A percentile compares a stretch with the other conserved stretches of the same genome.
Conservation (phyloP, 148 eudicot species). For the Rhododendron simsii region DNA sequence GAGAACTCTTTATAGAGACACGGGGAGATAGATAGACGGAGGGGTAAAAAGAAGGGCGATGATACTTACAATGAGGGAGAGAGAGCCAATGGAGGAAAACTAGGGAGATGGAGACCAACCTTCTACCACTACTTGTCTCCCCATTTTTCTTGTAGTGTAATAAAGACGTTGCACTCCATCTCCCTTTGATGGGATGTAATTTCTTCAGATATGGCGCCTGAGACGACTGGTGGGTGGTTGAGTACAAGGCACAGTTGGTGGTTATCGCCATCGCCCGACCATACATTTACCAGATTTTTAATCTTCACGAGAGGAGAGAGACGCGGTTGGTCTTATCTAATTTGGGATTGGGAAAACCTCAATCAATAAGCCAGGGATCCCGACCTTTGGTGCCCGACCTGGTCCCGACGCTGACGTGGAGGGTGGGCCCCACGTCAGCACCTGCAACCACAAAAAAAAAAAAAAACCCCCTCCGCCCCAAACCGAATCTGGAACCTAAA, state of each 20-base stretch:
- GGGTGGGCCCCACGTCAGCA: too few species aligned
- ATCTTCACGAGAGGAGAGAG: neutral
- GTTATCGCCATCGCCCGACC: neutral
- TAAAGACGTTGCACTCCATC: neutral
- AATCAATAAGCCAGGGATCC: too few species aligned
- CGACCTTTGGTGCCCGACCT: too few species aligned
- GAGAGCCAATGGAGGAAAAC: neutral
- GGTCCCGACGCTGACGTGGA: too few species aligned
- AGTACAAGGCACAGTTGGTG: neutral
- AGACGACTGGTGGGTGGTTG: neutral
- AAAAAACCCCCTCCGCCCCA: too few species aligned
- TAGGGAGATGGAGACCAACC: conserved; percentile 3
- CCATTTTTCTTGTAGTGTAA: neutral
- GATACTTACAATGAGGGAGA: neutral
- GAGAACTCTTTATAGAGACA: too few species aligned
- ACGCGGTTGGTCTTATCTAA: neutral
- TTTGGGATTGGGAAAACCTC: neutral
- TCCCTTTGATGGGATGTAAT: neutral
- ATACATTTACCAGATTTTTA: neutral
- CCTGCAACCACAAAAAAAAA: too few species aligned
- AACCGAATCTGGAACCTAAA: too few species aligned
- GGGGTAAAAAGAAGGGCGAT: neutral
- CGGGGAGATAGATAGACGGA: too few species aligned
- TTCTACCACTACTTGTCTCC: neutral
- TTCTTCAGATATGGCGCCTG: neutral